A percentile compares a stretch with the other conserved stretches of the same genome.
These are phyloP conservation scores for Podaxis sp. DNA, from an alignment of 768 basidiomycete genomes.

Conservation along the genomic window DNA sequence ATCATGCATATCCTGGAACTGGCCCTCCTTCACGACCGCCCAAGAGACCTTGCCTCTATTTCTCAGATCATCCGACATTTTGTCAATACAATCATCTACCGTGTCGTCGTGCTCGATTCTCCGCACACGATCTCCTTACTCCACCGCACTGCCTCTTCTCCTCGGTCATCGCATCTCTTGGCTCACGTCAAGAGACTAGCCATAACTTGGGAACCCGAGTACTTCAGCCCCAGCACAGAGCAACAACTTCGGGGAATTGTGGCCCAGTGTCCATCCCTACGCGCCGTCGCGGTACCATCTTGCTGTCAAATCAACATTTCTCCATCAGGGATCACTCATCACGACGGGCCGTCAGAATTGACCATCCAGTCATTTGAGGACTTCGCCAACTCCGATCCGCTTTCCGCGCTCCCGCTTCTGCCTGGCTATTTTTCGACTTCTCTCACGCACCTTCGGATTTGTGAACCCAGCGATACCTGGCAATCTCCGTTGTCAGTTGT, in stretches of 20 bases:
- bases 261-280: slow-evolving; percentile 32
- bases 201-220: slow-evolving; percentile 29
- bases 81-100: slow-evolving; percentile 37
- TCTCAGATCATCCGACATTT: slow-evolving; percentile 31
- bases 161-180: slow-evolving; percentile 27
- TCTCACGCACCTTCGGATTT: slow-evolving; percentile 38
- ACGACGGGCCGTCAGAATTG: slow-evolving; percentile 24
- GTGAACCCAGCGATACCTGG: slow-evolving; percentile 38
- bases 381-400: slow-evolving; percentile 2
- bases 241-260: slow-evolving; percentile 30
- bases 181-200: slow-evolving; percentile 37
- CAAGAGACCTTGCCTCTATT: slow-evolving; percentile 30
- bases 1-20: slow-evolving; percentile 36
- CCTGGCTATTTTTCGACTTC: slow-evolving; percentile 21
- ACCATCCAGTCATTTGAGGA: slow-evolving; percentile 29
- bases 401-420: slow-evolving; percentile 4
- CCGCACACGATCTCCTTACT: slow-evolving; percentile 31
- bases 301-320: slow-evolving; percentile 18
- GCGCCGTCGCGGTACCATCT: slow-evolving; percentile 30
- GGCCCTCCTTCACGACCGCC: slow-evolving; percentile 28
- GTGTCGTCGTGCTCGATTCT: slow-evolving; percentile 36
- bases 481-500: slow-evolving; percentile 34
- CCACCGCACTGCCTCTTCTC: slow-evolving; percentile 30
- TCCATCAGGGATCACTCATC: slow-evolving; percentile 16
- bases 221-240: slow-evolving; percentile 14